Evolutionary conservation across 805 yeast genomes (phyloP).

Genomic region (Schwanniomyces pseudopolymorphus): DNA sequence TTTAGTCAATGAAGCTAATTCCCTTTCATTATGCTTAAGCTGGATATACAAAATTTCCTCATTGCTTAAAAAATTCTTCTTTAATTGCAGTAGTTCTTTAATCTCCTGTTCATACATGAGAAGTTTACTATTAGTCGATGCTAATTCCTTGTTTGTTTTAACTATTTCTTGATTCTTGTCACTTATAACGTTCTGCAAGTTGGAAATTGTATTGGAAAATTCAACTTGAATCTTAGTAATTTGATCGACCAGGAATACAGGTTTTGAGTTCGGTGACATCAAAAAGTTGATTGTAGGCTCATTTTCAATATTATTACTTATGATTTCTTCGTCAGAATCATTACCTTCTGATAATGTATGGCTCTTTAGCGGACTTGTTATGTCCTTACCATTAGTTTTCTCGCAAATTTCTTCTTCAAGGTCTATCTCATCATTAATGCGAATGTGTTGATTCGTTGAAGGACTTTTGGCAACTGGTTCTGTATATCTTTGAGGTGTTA

Average conservation of each 20-base stretch:
- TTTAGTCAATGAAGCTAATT: conserved; percentile 25
- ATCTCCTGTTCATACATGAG: conserved; percentile 13
- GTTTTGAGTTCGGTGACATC: conserved; percentile 33
- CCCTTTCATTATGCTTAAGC: conserved; percentile 25
- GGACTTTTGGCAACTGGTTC: conserved; percentile 33
- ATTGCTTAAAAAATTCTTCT: conserved; percentile 12
- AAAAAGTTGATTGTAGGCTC: conserved; percentile 31
- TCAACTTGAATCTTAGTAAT: conserved; percentile 23
- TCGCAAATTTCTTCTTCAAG: conserved; percentile 11
- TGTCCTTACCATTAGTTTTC: conserved; percentile 14
- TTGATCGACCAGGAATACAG: conserved; percentile 28
- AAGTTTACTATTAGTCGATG: conserved; percentile 11
- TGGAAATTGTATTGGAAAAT: conserved; percentile 16
- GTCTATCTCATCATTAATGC: conserved; percentile 18
- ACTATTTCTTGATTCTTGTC: conserved; percentile 16
- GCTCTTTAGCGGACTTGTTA: conserved; percentile 26
- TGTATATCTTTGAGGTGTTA: conserved; percentile 30
- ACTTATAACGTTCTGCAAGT: conserved; percentile 12
- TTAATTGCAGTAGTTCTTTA: conserved; percentile 16
- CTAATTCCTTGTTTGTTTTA: conserved; percentile 15
- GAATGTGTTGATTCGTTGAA: conserved; percentile 20
- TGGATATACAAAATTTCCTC: conserved; percentile 24
- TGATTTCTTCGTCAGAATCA: conserved; percentile 9
- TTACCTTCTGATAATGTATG: conserved; percentile 5
- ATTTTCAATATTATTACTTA: conserved; percentile 12